Percentiles rank a stretch among this genome's conserved stretches.
Evolutionary conservation across 495 filamentous ascomycete genomes (phyloP).

Genomic region (Xeromyces bisporus): DNA sequence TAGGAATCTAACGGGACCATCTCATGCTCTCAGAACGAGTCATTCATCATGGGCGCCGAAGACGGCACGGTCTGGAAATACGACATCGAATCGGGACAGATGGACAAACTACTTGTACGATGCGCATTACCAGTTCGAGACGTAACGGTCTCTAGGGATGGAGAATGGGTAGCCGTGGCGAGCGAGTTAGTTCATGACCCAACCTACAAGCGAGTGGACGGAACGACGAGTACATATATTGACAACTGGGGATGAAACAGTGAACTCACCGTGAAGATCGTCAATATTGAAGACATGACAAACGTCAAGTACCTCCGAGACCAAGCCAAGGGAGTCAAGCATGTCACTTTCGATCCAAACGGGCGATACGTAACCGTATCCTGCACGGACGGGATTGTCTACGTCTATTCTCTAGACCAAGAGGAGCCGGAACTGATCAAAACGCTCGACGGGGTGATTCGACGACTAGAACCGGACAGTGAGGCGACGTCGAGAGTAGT

Average conservation of each 20-base stretch:
- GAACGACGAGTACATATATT: no score
- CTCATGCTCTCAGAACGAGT: slow-evolving; percentile 52
- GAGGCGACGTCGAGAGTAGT: slow-evolving; percentile 58
- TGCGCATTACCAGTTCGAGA: slow-evolving; percentile 72
- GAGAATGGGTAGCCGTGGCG: slow-evolving; percentile 81
- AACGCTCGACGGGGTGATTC: slow-evolving; percentile 76
- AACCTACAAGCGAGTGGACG: no score
- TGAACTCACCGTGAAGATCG: slow-evolving; percentile 77
- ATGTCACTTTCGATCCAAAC: slow-evolving; percentile 74
- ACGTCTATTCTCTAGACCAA: slow-evolving; percentile 68
- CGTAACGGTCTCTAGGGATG: slow-evolving; percentile 66
- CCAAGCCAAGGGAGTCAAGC: slow-evolving; percentile 70
- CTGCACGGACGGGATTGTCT: slow-evolving; percentile 72
- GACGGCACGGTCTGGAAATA: slow-evolving; percentile 88
- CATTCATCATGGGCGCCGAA: slow-evolving; percentile 76
- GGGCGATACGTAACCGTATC: slow-evolving; percentile 64
- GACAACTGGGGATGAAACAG: slow-evolving; percentile 16
- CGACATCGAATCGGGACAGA: slow-evolving; percentile 53
- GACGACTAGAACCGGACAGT: slow-evolving; percentile 55
- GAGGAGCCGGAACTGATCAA: slow-evolving; percentile 66
- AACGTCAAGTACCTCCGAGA: slow-evolving; percentile 60
- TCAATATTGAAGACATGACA: slow-evolving; percentile 61
- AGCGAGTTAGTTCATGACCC: slow-evolving; percentile 56
- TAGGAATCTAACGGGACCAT: slow-evolving; percentile 1
- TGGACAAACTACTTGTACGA: slow-evolving; percentile 66